Base-by-base conservation (phyloP, 2,329 filamentous ascomycete genomes). In the Monosporascus ibericus region DNA sequence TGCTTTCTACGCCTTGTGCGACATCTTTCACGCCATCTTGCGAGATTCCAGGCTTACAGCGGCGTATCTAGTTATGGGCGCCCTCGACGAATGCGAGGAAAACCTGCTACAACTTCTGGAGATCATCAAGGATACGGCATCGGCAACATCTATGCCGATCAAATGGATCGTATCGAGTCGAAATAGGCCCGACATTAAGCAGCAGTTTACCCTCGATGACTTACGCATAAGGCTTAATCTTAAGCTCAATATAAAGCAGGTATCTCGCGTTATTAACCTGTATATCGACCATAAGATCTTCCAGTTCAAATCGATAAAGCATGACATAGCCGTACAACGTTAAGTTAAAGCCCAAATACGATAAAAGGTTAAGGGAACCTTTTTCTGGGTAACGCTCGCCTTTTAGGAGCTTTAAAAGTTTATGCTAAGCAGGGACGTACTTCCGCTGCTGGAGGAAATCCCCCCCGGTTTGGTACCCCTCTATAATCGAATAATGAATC, bases 141-240 rank as follows among this genome's bases (percentile, higher is more conserved):
- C 61, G 2, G n/a, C 38, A 48, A 48, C 58, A 52, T 49, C 34
- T 60, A 39, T 44, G 52, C 7, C 25, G 7, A 58, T 71, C 20
- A 76, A 74, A 57, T 77, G 70, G 71, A 54, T 77, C 27, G 54
- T 75, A 3, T 72, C 72, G 2, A 77, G 74, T 56, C 72, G 74
- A 17, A 73, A 74, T 54, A 62, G 55, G 66, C 59, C 58, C 3
- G 39, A 54, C 5, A 76, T 78, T 46, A 60, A 73, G 53, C 51
- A 66, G 38, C 14, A 48, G 2, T 59, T 75, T 30, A 30, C 27
- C 8, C 9, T 30, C 5, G 52, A 27, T 6, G 2, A 44, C n/a
- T 22, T 2, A 9, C 9, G n/a, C 2, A 18, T 6, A 1, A 65
- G 48, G 18, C 58, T 76, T 0, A 57, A 55, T 34, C 65, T 75